These are phyloP conservation scores for Eucalyptus erythrocorys DNA, from an alignment of 345 rosid genomes.

Conservation along the genomic window DNA sequence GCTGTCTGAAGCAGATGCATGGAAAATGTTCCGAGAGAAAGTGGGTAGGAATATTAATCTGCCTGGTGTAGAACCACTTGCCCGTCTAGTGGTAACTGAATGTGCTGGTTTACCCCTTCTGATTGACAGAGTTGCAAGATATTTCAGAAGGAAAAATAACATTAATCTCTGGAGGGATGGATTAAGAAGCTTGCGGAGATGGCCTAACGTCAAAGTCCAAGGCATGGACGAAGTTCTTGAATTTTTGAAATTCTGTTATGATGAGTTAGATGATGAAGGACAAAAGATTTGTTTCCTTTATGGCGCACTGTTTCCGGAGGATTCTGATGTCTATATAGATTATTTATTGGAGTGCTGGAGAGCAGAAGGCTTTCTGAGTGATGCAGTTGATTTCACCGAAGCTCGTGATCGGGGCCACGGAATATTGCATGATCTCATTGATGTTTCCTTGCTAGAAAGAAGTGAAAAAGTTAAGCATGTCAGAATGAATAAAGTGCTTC, in stretches of 20 bases:
- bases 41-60: background rate
- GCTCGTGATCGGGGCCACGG: constrained; percentile 5
- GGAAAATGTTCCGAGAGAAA: constrained; percentile 10
- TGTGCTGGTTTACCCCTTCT: constrained; percentile 17
- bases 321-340: constrained; percentile 1
- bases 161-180: constrained; percentile 8
- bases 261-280: constrained; percentile 3
- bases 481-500: background rate
- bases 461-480: constrained; percentile 1
- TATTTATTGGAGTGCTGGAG: constrained; percentile 18
- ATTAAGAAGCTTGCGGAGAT: background rate
- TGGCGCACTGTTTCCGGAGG: constrained; percentile 8
- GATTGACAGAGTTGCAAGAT: constrained; percentile 10
- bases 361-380: constrained; percentile 5
- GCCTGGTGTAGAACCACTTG: constrained; percentile 5
- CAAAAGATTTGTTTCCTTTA: constrained; percentile 13
- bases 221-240: constrained; percentile 17
- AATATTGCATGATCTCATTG: constrained; percentile 4
- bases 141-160: constrained; percentile 4
- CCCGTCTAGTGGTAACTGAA: background rate
- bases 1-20: background rate
- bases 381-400: background rate
- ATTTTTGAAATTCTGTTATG: constrained; percentile 8
- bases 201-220: constrained; percentile 1
- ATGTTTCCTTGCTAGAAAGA: background rate